These are phyloP conservation scores for Verbascum thapsus DNA, from an alignment of 257 asterid genomes.

Conservation along the genomic window DNA sequence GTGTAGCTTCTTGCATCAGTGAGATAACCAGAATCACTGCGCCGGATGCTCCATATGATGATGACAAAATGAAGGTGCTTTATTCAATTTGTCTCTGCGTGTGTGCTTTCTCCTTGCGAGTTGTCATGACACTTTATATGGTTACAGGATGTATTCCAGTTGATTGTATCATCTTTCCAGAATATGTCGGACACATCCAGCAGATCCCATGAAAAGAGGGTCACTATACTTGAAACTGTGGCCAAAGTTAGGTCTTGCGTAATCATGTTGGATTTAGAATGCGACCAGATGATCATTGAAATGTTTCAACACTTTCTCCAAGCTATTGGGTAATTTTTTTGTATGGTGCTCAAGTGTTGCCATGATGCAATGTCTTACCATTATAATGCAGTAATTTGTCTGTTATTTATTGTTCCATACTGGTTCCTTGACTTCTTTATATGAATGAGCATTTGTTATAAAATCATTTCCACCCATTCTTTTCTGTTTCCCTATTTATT, in stretches of 20 bases:
- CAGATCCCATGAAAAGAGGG: constrained; percentile 75
- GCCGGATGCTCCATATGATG: constrained; percentile 96
- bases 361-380: constrained; percentile 13
- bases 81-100: not conserved
- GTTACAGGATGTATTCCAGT: constrained; percentile 81
- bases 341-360: constrained; percentile 5
- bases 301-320: constrained; percentile 86
- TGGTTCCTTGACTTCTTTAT: not conserved
- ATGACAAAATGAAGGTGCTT: constrained; percentile 88
- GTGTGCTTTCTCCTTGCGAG: constrained; percentile 23
- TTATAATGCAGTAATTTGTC: not conserved
- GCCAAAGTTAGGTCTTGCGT: constrained; percentile 96
- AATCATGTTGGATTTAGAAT: constrained; percentile 96
- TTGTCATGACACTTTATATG: constrained; percentile 32
- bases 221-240: constrained; percentile 85
- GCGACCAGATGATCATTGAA: constrained; percentile 78
- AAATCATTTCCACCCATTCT: not conserved
- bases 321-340: constrained; percentile 62
- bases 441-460: not conserved
- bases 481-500: not conserved
- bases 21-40: constrained; percentile 98
- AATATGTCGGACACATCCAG: constrained; percentile 65
- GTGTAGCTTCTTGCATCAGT: constrained; percentile 93
- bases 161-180: constrained; percentile 89
- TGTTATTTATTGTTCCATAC: constrained; percentile 6